Percentiles rank a stretch among this genome's conserved stretches.
These are phyloP conservation scores for Amanita rubescens DNA, from an alignment of 768 basidiomycete species.

Conservation along the genomic window DNA sequence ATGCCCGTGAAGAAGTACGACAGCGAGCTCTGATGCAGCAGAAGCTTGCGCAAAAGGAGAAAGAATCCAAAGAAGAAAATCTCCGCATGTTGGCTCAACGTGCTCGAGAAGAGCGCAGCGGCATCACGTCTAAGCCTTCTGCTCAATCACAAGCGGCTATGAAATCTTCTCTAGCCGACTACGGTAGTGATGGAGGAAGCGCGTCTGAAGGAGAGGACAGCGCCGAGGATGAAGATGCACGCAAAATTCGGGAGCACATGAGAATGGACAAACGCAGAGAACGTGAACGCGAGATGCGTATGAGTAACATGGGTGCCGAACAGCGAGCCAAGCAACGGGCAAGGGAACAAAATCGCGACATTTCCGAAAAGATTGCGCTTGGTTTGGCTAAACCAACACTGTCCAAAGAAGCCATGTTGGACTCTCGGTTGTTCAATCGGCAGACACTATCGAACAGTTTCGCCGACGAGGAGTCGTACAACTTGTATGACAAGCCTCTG, in stretches of 20 bases:
- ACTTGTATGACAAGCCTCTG: conserved; percentile 87
- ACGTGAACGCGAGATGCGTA: conserved; percentile 94
- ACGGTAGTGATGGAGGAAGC: conserved; percentile 70
- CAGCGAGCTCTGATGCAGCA: conserved; percentile 98
- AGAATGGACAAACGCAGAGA: conserved; percentile 87
- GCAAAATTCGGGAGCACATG: conserved; percentile 83
- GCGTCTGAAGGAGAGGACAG: conserved; percentile 47
- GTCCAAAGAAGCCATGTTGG: conserved; percentile 96
- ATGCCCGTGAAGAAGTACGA: conserved; percentile 96
- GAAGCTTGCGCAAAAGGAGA: conserved; percentile 97
- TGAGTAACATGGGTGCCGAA: conserved; percentile 98
- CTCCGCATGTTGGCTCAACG: conserved; percentile 90
- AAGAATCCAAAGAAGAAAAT: conserved; percentile 94
- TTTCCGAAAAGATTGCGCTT: conserved; percentile 97
- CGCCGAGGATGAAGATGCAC: conserved; percentile 79
- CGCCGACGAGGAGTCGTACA: conserved; percentile 91
- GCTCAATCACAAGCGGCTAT: conserved; percentile 63
- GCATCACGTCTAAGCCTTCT: conserved; percentile 62
- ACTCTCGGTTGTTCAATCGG: conserved; percentile 96
- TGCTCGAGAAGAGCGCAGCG: conserved; percentile 89
- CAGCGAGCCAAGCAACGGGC: conserved; percentile 94
- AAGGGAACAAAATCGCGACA: conserved; percentile 95
- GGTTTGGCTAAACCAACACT: conserved; percentile 95
- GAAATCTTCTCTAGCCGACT: conserved; percentile 72
- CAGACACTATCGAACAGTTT: conserved; percentile 78